Evolutionary conservation across 2,329 filamentous ascomycete species (phyloP).

Genomic region (Pyricularia pennisetigena): DNA sequence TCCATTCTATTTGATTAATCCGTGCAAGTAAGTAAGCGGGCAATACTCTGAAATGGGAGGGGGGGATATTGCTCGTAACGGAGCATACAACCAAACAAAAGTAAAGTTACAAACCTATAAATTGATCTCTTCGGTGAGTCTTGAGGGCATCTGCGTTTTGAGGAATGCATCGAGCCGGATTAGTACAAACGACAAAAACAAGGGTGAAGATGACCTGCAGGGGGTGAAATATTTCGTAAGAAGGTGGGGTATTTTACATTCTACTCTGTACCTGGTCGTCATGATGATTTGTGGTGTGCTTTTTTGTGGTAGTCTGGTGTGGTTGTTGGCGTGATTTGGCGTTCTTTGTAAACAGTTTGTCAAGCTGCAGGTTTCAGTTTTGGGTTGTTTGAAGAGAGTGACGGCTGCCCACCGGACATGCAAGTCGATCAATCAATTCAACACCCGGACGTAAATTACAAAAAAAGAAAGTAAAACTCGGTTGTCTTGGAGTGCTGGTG

Average conservation of each 20-base stretch:
- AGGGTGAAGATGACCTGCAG: background rate
- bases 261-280: constrained; percentile 59
- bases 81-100: background rate
- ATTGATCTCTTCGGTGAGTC: constrained; percentile 84
- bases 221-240: background rate
- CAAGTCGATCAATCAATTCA: background rate
- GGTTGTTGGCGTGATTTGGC: background rate
- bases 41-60: background rate
- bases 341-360: background rate
- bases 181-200: constrained; percentile 2
- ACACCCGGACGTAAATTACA: background rate
- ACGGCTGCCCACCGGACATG: background rate
- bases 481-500: background rate
- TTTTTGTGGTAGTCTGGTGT: background rate
- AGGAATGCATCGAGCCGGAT: background rate
- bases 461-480: background rate
- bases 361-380: background rate
- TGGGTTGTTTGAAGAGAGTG: background rate
- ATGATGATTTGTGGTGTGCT: constrained; percentile 23
- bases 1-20: constrained; percentile 61
- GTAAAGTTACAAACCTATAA: constrained; percentile 49
- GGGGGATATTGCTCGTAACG: background rate
- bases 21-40: background rate
- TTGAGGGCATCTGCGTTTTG: constrained; percentile 47
- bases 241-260: constrained; percentile 45